These are phyloP conservation scores for Fusarium poae DNA, from an alignment of 2,329 filamentous ascomycete genomes.

Conservation along the genomic window DNA sequence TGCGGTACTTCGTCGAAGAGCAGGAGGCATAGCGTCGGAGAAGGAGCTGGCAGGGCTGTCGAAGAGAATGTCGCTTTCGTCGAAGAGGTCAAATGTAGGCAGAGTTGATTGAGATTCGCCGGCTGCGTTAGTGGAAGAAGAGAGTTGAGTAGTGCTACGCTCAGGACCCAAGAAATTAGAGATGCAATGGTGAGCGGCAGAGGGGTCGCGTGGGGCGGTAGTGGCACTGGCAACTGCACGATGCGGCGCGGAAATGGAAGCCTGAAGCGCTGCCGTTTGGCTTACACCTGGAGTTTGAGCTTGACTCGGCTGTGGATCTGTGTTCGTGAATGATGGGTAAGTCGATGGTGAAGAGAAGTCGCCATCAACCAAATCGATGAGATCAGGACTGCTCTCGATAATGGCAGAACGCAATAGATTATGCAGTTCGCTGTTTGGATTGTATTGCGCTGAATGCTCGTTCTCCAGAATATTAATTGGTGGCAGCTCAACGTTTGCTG, in stretches of 20 bases:
- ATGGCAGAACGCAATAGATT: constrained; percentile 17
- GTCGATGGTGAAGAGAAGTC: constrained; percentile 56
- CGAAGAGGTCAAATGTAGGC: constrained; percentile 49
- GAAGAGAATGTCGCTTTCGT: constrained; percentile 43
- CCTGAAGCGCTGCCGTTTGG: constrained; percentile 34
- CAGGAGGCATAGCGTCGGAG: constrained; percentile 50
- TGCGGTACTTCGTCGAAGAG: constrained; percentile 36
- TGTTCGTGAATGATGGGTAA: constrained; percentile 51
- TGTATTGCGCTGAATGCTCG: constrained; percentile 2
- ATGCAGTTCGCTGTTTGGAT: constrained; percentile 11
- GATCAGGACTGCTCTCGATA: constrained; percentile 45
- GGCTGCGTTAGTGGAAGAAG: constrained; percentile 40
- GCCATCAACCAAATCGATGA: constrained; percentile 47
- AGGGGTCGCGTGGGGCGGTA: constrained; percentile 42
- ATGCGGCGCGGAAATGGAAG: constrained; percentile 37
- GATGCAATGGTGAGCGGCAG: constrained; percentile 32
- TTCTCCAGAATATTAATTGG: constrained; percentile 11
- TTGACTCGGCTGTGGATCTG: constrained; percentile 30
- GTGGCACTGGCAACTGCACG: constrained; percentile 26
- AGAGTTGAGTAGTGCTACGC: constrained; percentile 43
- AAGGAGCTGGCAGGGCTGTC: constrained; percentile 50
- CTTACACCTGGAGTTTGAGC: constrained; percentile 19
- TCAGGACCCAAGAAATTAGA: constrained; percentile 32
- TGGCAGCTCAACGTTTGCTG: constrained; percentile 16
- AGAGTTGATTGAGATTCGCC: constrained; percentile 48